Evolutionary conservation across 2,329 filamentous ascomycete species (phyloP).

Genomic region (Sclerotinia sclerotiorum): DNA sequence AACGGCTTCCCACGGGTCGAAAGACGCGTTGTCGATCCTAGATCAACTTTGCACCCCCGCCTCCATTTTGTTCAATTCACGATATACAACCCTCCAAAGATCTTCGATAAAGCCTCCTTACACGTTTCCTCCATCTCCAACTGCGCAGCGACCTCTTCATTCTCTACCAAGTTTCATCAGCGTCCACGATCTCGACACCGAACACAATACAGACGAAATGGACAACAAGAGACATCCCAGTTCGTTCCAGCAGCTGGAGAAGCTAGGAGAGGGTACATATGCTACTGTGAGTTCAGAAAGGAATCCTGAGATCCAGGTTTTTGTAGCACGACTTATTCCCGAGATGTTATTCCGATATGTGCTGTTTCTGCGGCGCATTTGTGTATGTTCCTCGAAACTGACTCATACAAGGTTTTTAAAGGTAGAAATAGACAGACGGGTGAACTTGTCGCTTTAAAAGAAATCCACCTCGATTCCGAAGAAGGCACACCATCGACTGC

Average conservation of each 20-base stretch:
- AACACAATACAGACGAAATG: conserved; percentile 54
- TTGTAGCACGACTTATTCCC: not conserved
- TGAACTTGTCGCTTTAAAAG: conserved; percentile 93
- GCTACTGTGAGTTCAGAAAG: conserved; percentile 66
- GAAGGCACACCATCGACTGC: conserved; percentile 96
- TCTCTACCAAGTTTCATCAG: conserved; percentile 41
- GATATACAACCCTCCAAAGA: conserved; percentile 41
- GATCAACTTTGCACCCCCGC: conserved; percentile 43
- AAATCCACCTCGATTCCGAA: conserved; percentile 98
- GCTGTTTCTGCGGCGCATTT: not conserved
- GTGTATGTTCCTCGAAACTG: conserved; percentile 27
- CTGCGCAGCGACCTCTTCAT: conserved; percentile 27
- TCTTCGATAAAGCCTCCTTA: conserved; percentile 34
- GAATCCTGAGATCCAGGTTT: not conserved
- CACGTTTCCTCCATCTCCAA: conserved; percentile 40
- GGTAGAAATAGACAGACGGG: conserved; percentile 95
- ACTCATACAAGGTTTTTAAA: conserved; percentile 79
- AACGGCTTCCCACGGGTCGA: conserved; percentile 40
- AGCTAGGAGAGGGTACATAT: conserved; percentile 97
- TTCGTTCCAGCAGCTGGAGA: conserved; percentile 99
- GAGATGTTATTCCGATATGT: not conserved
- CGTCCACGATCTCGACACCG: conserved; percentile 37
- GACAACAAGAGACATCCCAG: conserved; percentile 76
- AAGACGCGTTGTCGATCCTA: conserved; percentile 38
- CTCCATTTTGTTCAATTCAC: conserved; percentile 45